Conservation (phyloP, 176 grass and related monocot species). For the Triticum monococcum region DNA sequence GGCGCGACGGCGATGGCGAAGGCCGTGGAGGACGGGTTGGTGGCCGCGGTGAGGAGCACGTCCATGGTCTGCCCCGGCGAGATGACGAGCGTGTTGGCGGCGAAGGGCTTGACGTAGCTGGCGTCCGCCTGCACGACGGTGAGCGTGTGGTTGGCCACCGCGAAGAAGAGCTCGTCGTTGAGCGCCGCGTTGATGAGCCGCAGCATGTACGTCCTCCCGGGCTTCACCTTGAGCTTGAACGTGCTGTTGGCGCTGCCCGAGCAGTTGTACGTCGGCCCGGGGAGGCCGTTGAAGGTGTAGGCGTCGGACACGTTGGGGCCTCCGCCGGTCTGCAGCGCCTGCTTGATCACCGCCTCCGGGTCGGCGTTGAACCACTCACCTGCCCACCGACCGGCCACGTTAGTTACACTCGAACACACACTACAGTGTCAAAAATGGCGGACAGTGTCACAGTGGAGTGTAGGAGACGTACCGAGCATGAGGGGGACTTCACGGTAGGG, state of each 20-base stretch:
- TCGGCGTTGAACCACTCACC: conserved; percentile 64
- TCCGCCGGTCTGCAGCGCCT: conserved; percentile 61
- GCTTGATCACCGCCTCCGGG: conserved; percentile 63
- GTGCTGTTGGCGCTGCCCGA: conserved; percentile 46
- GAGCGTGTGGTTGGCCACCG: conserved; percentile 66
- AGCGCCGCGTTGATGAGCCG: conserved; percentile 81
- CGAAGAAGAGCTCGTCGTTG: conserved; percentile 93
- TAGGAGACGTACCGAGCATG: conserved; percentile 34
- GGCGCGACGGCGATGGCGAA: conserved; percentile 61
- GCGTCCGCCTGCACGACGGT: conserved; percentile 74
- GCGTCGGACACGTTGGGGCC: conserved; percentile 86
- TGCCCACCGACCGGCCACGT: too few species aligned
- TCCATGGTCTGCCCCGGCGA: conserved; percentile 67
- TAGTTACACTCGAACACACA: too few species aligned
- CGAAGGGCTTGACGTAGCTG: conserved; percentile 71
- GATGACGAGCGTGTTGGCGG: conserved; percentile 49
- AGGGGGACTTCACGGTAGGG: conserved; percentile 39
- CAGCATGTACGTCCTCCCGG: conserved; percentile 61
- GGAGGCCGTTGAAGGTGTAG: conserved; percentile 76
- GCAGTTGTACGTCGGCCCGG: conserved; percentile 65
- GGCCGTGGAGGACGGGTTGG: not conserved
- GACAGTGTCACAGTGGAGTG: too few species aligned
- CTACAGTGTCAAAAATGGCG: too few species aligned
- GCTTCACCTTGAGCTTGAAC: conserved; percentile 52
- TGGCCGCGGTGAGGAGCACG: conserved; percentile 53